phyloP scores from a whole-genome alignment of 257 asterid species.

The Lithospermum erythrorhizon region DNA sequence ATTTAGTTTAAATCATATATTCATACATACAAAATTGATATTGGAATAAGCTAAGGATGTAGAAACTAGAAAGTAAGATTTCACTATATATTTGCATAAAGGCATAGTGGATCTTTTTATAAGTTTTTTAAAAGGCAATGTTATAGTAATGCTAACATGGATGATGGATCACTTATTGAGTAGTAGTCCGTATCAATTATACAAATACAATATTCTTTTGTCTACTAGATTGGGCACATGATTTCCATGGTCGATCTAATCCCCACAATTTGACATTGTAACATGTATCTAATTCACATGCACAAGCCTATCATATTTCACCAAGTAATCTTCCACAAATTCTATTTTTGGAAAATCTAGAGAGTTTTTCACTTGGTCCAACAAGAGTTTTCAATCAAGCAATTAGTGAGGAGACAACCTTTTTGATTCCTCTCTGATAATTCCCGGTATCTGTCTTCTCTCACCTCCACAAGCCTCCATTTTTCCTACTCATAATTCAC shows the following conservation, averaged over 20 bases:
- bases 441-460: constrained; percentile 17
- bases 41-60: too few species aligned
- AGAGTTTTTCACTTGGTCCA: constrained; percentile 18
- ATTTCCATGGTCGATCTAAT: not conserved
- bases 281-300: not conserved
- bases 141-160: not conserved
- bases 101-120: constrained; percentile 3
- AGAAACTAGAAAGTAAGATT: too few species aligned
- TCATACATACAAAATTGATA: too few species aligned
- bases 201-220: not conserved
- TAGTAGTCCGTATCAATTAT: not conserved
- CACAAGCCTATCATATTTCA: not conserved
- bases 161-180: not conserved
- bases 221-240: not conserved
- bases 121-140: not conserved
- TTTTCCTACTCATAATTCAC: constrained; percentile 2
- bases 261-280: not conserved
- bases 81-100: too few species aligned
- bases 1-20: too few species aligned
- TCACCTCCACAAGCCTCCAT: constrained; percentile 2
- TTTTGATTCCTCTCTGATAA: constrained; percentile 21
- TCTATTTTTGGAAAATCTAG: not conserved
- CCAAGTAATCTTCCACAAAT: not conserved
- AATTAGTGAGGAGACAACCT: constrained; percentile 30
- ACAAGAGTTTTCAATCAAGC: constrained; percentile 22